Conservation (phyloP, 805 yeast genomes). For the Lachancea meyersii region DNA sequence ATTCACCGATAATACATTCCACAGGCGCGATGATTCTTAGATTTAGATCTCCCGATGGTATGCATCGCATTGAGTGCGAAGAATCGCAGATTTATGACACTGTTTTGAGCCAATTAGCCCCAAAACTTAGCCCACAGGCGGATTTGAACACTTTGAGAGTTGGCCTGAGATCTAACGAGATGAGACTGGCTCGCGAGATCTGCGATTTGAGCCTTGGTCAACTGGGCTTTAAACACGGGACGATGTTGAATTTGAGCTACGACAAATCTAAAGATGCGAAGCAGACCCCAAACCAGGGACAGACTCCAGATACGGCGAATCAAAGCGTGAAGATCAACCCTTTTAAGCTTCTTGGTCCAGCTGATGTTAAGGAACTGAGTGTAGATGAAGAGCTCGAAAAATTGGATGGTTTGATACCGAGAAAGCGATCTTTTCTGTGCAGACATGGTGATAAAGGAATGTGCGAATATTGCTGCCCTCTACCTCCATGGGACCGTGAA, state of each 20-base stretch:
- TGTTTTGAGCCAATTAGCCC: conserved; percentile 38
- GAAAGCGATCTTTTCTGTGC: conserved; percentile 61
- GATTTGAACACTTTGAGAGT: conserved; percentile 26
- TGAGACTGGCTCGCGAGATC: conserved; percentile 24
- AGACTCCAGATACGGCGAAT: conserved; percentile 11
- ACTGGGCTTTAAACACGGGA: conserved; percentile 56
- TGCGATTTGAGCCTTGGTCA: conserved; percentile 31
- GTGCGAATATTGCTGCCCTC: conserved; percentile 95
- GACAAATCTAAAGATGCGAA: conserved; percentile 1
- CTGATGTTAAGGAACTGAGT: conserved; percentile 45
- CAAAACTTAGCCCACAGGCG: conserved; percentile 19
- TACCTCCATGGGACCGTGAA: conserved; percentile 88
- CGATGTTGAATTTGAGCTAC: conserved; percentile 45
- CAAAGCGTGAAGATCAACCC: not conserved
- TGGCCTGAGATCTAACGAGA: conserved; percentile 26
- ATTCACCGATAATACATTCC: not conserved
- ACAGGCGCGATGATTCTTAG: conserved; percentile 48
- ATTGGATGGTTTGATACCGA: conserved; percentile 63
- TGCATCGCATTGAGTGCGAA: conserved; percentile 58
- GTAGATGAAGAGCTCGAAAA: conserved; percentile 64
- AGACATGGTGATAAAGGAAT: conserved; percentile 89
- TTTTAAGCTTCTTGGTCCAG: not conserved
- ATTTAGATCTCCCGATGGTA: conserved; percentile 81
- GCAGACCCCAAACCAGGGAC: conserved; percentile 6
- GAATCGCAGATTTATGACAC: conserved; percentile 38